phyloP scores from a whole-genome alignment of 257 asterid species.

The Haberlea rhodopensis region DNA sequence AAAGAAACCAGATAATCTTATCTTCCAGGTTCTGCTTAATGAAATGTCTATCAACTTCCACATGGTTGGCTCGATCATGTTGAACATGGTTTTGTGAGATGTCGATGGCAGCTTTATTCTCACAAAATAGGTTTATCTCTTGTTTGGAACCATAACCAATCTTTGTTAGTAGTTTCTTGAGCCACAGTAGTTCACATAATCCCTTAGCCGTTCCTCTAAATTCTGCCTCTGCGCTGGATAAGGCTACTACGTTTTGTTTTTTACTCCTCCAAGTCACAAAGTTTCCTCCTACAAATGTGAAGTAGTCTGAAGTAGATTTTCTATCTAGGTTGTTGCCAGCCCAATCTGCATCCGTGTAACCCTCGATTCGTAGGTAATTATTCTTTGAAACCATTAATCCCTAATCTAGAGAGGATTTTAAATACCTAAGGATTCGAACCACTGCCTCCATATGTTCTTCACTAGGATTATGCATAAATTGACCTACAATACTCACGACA shows the following conservation, averaged over 20 bases:
- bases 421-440: neutral
- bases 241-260: neutral
- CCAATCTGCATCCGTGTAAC: slow-evolving; percentile 2
- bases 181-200: neutral
- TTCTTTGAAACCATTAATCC: neutral
- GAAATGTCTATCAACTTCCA: neutral
- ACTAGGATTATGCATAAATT: neutral
- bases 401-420: neutral
- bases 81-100: neutral
- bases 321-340: neutral
- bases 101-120: neutral
- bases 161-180: neutral
- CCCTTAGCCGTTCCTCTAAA: neutral
- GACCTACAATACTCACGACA: neutral
- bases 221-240: neutral
- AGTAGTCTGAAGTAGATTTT: neutral
- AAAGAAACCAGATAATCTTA: neutral
- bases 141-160: neutral
- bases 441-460: neutral
- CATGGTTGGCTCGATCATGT: neutral
- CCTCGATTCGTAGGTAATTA: neutral
- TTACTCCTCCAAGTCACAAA: neutral
- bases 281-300: slow-evolving; percentile 4
- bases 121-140: neutral
- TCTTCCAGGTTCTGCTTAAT: too few relatives aligned